A percentile compares a stretch with the other conserved stretches of the same genome.
These are phyloP conservation scores for Moesziomyces sp. DNA, from an alignment of 1,284 basidiomycete species.

Conservation along the genomic window DNA sequence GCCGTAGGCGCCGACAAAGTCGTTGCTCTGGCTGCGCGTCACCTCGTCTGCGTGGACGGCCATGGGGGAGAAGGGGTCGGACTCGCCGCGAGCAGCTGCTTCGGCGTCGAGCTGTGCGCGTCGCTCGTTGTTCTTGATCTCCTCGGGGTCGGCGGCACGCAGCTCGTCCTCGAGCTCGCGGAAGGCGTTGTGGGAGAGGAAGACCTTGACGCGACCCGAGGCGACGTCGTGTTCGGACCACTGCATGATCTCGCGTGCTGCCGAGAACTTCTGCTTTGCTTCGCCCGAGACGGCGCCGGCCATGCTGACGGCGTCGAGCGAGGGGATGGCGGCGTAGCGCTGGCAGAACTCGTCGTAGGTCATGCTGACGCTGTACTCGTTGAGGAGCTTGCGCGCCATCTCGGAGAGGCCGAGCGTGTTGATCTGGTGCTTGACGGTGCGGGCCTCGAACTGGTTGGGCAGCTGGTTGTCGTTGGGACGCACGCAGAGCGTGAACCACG, in stretches of 20 bases:
- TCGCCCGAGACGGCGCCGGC: conserved; percentile 72
- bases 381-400: conserved; percentile 70
- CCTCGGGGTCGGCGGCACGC: conserved; percentile 76
- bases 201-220: conserved; percentile 82
- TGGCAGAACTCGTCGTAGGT: conserved; percentile 87
- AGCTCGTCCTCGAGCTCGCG: conserved; percentile 88
- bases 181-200: conserved; percentile 87
- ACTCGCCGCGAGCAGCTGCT: conserved; percentile 71
- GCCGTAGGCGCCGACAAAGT: conserved; percentile 61
- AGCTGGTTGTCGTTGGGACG: conserved; percentile 95
- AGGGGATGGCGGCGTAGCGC: conserved; percentile 69
- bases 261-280: conserved; percentile 68
- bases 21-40: conserved; percentile 68
- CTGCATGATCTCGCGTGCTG: conserved; percentile 74
- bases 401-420: conserved; percentile 82
- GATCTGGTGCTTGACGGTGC: conserved; percentile 90
- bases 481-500: conserved; percentile 91
- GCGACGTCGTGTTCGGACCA: conserved; percentile 81
- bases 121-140: conserved; percentile 67
- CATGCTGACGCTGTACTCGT: conserved; percentile 76
- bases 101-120: conserved; percentile 77
- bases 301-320: conserved; percentile 58
- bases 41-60: conserved; percentile 35
- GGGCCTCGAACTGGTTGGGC: conserved; percentile 90
- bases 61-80: conserved; percentile 74